phyloP scores from a whole-genome alignment of 768 basidiomycete species.

The Mycena alexandri region DNA sequence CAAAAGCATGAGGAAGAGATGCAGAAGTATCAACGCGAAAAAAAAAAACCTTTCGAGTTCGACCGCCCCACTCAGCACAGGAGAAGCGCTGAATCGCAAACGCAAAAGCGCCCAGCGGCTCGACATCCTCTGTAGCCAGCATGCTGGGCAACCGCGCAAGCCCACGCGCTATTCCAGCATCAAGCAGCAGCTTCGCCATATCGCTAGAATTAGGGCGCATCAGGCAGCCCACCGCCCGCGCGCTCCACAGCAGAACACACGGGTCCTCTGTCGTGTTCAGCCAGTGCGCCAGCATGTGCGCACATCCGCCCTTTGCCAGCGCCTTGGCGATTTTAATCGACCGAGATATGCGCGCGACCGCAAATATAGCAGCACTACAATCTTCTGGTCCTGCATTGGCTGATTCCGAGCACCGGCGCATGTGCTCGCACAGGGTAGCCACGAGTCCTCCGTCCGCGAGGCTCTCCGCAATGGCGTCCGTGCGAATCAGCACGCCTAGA shows the following conservation, averaged over 20 bases:
- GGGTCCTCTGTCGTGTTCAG: constrained; percentile 37
- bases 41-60: no score
- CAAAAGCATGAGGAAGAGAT: no score
- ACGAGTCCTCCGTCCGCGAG: constrained; percentile 36
- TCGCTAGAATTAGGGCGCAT: constrained; percentile 46
- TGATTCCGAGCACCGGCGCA: constrained; percentile 33
- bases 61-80: constrained; percentile 47
- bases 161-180: constrained; percentile 41
- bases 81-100: constrained; percentile 44
- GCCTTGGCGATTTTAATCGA: constrained; percentile 44
- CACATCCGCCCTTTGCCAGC: constrained; percentile 39
- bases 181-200: constrained; percentile 41
- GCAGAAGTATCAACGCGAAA: no score
- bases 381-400: constrained; percentile 35
- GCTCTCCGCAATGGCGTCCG: constrained; percentile 41
- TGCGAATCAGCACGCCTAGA: constrained; percentile 38
- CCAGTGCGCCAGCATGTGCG: constrained; percentile 36
- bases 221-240: constrained; percentile 43
- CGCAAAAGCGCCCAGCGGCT: constrained; percentile 43
- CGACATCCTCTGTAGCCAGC: constrained; percentile 41
- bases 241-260: constrained; percentile 39
- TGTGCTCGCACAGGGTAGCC: constrained; percentile 35
- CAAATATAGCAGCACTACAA: constrained; percentile 38
- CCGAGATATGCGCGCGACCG: constrained; percentile 42
- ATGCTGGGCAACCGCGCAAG: constrained; percentile 42